Base-by-base conservation (phyloP, 441 rosid species). In the Pelargonium fulgidum region DNA sequence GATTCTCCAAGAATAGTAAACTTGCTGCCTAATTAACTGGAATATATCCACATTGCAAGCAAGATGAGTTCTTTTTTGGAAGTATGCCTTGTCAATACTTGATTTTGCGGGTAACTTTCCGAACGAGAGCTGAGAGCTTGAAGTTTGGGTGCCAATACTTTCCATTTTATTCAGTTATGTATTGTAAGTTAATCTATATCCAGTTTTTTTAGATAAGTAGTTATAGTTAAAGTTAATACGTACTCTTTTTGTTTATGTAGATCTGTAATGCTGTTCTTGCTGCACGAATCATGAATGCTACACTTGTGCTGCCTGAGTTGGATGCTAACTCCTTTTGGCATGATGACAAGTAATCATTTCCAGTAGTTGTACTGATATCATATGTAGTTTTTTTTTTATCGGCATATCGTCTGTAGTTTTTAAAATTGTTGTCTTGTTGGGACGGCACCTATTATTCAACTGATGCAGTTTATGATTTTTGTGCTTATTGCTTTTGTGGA, bases 191-290 rank as follows among this genome's bases (percentile, higher is more conserved):
- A 8, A 19, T 20, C 29, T 54, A 19, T 54, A 29, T 47, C 5
- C 5, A n/a, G 8, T 24, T 8, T 61, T 11, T 26, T 16, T 20
- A 29, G 36, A 61, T 10, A 26, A 61, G 64, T 26, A 0, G 8
- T 20, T 20, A 61, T 61, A 17, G 36, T 20, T 26, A 14, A 54
- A 54, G 7, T 7, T 75, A 71, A 47, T 61, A 22, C 45, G 47
- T 68, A 19, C 44, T 8, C 52, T 47, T 71, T 75, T 17, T 78
- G 70, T 73, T 56, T 81, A 62, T 71, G 61, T 81, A 94, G 99
- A 92, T 94, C 61, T 94, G 98, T 75, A 94, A 94, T 85, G 98
- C 99, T 2, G 99, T 94, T 75, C 98, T 94, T 83, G 97, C 98
- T 81, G 99, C 99, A 26, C 81, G 99, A 73, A 92, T 94, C 80